Conservation (phyloP, 495 filamentous ascomycete genomes). For the Aspergillus avenaceus region DNA sequence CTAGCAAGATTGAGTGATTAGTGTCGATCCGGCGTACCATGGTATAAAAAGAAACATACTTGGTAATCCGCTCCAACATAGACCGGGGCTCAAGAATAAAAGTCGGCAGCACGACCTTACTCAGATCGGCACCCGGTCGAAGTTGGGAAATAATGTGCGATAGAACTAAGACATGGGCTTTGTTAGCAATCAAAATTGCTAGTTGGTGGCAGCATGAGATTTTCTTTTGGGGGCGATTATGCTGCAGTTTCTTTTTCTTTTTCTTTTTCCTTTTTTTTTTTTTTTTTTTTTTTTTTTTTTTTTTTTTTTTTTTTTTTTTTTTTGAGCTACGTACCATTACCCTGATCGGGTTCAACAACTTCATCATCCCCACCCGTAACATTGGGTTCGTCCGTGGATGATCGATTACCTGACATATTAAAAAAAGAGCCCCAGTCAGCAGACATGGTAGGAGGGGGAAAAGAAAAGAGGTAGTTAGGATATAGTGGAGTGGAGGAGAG, state of each 20-base stretch:
- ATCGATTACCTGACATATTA: conserved; percentile 43
- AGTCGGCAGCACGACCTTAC: conserved; percentile 88
- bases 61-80: conserved; percentile 98
- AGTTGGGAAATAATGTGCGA: conserved; percentile 96
- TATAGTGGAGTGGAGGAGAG: conserved; percentile 1
- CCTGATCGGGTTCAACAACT: conserved; percentile 65
- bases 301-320: too few species aligned
- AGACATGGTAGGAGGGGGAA: conserved; percentile 25
- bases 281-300: too few species aligned
- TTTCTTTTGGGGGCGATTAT: neutral
- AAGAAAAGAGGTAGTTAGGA: too few species aligned
- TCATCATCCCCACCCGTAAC: conserved; percentile 61
- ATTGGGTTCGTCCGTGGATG: conserved; percentile 50
- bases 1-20: conserved; percentile 38
- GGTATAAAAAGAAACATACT: conserved; percentile 50
- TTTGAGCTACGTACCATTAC: conserved; percentile 48
- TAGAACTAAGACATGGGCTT: conserved; percentile 54
- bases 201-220: neutral
- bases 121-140: conserved; percentile 90
- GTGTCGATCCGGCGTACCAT: neutral
- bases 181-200: neutral
- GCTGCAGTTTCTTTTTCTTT: too few species aligned
- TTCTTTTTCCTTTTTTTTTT: too few species aligned
- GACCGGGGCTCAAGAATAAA: conserved; percentile 97
- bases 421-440: conserved; percentile 28